Conservation (phyloP, 495 filamentous ascomycete genomes). For the Penicillium desertorum region DNA sequence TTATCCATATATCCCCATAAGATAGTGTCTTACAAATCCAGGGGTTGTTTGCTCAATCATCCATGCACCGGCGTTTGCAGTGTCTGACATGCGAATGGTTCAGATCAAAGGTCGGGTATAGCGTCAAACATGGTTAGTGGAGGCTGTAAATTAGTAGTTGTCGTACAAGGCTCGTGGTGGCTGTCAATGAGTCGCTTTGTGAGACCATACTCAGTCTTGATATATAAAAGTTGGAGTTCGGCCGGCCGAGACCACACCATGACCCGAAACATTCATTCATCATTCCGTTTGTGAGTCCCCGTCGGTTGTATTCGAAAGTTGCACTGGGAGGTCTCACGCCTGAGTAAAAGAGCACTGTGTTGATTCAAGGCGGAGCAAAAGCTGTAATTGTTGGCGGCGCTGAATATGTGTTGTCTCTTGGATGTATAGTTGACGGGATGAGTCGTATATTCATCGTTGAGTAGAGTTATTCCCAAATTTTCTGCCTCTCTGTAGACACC, state of each 20-base stretch:
- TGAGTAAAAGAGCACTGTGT: neutral
- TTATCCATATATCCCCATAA: neutral
- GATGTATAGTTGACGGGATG: neutral
- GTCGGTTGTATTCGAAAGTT: constrained; percentile 4
- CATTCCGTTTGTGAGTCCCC: neutral
- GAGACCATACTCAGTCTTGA: neutral
- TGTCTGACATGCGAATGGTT: neutral
- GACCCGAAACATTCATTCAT: constrained; percentile 7
- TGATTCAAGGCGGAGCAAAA: neutral
- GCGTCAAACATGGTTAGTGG: neutral
- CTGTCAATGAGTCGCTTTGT: neutral
- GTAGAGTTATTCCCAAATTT: neutral
- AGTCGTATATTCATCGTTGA: too few species aligned
- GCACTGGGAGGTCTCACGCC: neutral
- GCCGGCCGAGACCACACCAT: neutral
- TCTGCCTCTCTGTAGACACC: neutral
- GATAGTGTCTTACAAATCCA: neutral
- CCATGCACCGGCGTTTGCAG: neutral
- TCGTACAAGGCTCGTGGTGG: neutral
- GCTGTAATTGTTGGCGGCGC: neutral
- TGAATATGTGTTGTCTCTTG: neutral
- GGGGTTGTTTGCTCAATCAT: neutral
- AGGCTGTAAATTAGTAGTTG: neutral
- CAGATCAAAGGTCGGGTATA: neutral
- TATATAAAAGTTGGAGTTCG: neutral